phyloP scores from a whole-genome alignment of 83 land plant genomes.

The Larix sibirica region DNA sequence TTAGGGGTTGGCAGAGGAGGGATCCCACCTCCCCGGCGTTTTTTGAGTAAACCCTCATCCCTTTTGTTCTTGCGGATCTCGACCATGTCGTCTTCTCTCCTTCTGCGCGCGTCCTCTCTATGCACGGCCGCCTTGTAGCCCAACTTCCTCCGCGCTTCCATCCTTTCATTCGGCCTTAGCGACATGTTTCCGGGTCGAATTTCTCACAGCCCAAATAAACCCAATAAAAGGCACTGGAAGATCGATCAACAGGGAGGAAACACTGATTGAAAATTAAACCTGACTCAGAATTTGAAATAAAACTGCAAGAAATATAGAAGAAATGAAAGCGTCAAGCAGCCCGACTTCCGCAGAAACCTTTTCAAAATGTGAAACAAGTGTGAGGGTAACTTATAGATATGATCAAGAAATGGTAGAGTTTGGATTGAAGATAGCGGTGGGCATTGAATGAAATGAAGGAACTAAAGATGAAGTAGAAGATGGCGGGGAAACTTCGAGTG shows the following conservation, averaged over 20 bases:
- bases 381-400: too few species aligned
- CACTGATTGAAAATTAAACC: not conserved
- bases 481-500: not conserved
- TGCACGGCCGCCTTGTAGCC: conserved; percentile 6
- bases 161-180: not conserved
- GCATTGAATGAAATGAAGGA: too few species aligned
- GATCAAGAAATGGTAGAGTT: too few species aligned
- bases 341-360: too few species aligned
- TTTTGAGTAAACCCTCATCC: conserved; percentile 12
- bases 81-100: not conserved
- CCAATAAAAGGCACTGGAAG: not conserved
- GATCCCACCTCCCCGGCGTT: not conserved
- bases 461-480: not conserved
- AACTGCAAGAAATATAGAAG: not conserved
- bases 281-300: not conserved
- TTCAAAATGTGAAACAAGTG: too few species aligned
- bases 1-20: too few species aligned
- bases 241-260: not conserved
- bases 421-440: too few species aligned
- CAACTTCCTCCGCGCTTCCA: conserved; percentile 8
- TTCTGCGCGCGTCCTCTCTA: conserved; percentile 9
- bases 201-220: not conserved
- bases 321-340: not conserved
- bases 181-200: not conserved
- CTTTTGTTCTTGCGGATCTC: conserved; percentile 18